Percentiles rank a stretch among this genome's conserved stretches.
Conservation (phyloP, 495 filamentous ascomycete genomes). For the Penicillium goetzii region DNA sequence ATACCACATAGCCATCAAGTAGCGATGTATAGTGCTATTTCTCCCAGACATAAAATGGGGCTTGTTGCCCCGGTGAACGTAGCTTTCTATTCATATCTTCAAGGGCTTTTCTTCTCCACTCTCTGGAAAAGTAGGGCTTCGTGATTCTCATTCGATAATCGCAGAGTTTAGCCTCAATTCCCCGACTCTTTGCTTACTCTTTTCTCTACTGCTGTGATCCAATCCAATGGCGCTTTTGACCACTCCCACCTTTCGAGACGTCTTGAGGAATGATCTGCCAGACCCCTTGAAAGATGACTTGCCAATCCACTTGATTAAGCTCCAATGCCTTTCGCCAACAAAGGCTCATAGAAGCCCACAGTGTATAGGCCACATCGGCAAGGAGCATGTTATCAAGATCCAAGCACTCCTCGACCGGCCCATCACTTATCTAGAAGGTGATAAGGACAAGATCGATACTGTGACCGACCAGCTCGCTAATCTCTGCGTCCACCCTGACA, state of each 20-base stretch:
- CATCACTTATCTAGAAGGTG: background rate
- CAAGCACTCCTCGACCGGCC: background rate
- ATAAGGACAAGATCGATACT: background rate
- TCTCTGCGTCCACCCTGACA: background rate
- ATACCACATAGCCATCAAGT: background rate
- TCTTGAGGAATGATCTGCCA: background rate
- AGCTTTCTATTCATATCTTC: background rate
- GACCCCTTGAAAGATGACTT: background rate
- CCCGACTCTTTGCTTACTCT: background rate
- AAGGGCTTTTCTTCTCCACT: background rate
- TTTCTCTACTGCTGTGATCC: background rate
- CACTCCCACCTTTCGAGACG: background rate
- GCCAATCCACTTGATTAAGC: background rate
- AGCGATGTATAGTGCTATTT: background rate
- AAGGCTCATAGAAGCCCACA: background rate
- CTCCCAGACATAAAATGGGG: background rate
- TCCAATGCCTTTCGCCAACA: background rate
- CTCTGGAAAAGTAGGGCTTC: background rate
- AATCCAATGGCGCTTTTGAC: background rate
- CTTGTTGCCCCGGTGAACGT: constrained; percentile 6
- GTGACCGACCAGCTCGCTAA: background rate
- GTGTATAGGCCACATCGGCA: background rate
- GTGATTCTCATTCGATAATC: background rate
- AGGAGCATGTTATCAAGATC: background rate
- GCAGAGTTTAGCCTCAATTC: background rate